Evolutionary conservation across 139 green algal genomes (phyloP).

Genomic region (Chlamydomonas sphaeroides): DNA sequence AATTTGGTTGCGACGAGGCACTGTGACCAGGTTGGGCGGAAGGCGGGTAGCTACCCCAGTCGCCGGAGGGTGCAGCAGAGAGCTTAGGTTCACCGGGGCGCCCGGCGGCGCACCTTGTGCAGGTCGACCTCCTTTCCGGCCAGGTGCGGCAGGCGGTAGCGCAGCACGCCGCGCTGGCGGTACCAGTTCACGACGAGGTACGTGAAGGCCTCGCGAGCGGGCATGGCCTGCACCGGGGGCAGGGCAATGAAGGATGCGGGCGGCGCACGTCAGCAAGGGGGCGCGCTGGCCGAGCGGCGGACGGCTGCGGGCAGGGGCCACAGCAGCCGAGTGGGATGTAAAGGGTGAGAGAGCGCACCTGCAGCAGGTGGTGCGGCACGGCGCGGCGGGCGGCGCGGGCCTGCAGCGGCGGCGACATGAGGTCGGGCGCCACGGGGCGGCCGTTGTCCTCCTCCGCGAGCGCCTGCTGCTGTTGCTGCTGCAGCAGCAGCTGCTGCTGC

Average conservation of each 20-base stretch:
- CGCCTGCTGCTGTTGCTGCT: neutral
- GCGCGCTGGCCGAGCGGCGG: too few relatives aligned
- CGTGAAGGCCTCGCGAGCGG: constrained; percentile 52
- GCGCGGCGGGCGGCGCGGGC: neutral
- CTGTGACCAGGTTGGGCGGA: too few relatives aligned
- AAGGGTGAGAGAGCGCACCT: too few relatives aligned
- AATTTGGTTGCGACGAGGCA: too few relatives aligned
- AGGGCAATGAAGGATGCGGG: too few relatives aligned
- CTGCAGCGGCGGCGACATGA: neutral
- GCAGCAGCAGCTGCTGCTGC: constrained; percentile 14
- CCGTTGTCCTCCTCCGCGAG: constrained; percentile 12
- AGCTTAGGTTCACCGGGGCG: too few relatives aligned
- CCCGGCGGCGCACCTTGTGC: constrained; percentile 59
- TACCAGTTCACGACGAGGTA: constrained; percentile 70
- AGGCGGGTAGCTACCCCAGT: too few relatives aligned
- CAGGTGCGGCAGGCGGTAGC: constrained; percentile 78
- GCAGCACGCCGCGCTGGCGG: constrained; percentile 57
- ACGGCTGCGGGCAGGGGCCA: too few relatives aligned
- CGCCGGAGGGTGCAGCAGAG: too few relatives aligned
- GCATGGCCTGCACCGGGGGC: constrained; percentile 24
- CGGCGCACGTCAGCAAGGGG: too few relatives aligned
- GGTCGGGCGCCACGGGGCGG: constrained; percentile 6
- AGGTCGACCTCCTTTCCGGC: constrained; percentile 77
- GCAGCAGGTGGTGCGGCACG: constrained; percentile 40
- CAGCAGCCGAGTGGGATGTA: too few relatives aligned